phyloP scores from a whole-genome alignment of 1,284 basidiomycete species.

The Trichosporon ovoides region DNA sequence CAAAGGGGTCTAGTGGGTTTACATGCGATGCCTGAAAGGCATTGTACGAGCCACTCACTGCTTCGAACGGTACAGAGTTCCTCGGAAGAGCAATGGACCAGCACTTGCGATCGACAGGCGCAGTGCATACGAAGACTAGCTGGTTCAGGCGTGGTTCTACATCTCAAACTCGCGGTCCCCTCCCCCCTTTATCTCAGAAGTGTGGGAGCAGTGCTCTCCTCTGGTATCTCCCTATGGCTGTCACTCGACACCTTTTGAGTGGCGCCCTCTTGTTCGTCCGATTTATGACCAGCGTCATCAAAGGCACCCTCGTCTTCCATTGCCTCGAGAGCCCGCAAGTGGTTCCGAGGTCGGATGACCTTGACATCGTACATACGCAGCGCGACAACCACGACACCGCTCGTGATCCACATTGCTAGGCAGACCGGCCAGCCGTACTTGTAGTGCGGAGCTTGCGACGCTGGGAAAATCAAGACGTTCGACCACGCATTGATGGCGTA shows the following conservation, averaged over 20 bases:
- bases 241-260: not conserved
- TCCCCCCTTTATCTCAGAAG: not conserved
- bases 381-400: slow-evolving; percentile 21
- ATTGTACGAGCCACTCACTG: too few species aligned
- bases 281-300: not conserved
- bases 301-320: not conserved
- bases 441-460: slow-evolving; percentile 37
- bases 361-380: slow-evolving; percentile 17
- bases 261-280: not conserved
- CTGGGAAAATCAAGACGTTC: slow-evolving; percentile 42
- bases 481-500: slow-evolving; percentile 36
- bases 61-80: too few species aligned
- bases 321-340: not conserved
- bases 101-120: too few species aligned
- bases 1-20: too few species aligned
- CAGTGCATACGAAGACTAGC: too few species aligned
- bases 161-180: too few species aligned
- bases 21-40: too few species aligned
- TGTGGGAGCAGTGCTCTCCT: not conserved
- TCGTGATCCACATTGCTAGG: slow-evolving; percentile 32
- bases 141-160: too few species aligned
- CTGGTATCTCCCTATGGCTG: not conserved
- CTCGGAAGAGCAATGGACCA: too few species aligned
- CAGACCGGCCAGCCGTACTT: slow-evolving; percentile 36
- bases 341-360: slow-evolving; percentile 6